Evolutionary conservation across 192 early-diverging fungal species (phyloP), one percentile per base, ranked within the genome.

Genomic region (Chytriomyces confervae): DNA sequence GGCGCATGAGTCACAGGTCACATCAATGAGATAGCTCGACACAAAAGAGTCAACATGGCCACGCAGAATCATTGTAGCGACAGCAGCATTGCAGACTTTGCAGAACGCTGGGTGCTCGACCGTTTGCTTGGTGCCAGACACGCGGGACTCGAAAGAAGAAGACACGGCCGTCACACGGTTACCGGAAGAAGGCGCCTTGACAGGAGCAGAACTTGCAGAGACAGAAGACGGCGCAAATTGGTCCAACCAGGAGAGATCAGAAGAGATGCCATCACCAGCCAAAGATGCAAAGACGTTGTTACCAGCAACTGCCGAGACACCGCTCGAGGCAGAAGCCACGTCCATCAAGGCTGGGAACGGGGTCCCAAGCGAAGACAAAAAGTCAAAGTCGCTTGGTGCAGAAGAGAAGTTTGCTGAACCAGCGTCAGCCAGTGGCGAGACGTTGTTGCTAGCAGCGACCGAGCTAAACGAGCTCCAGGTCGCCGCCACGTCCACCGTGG

Each of bases 61-160:
- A 11, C 76, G 76, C 6, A 77, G 67, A 68, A 77, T 43, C 76
- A 77, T 77, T 49, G 76, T 77, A 13, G 76, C 76, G 9, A 77
- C 29, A 46, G 76, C 46, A 1, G 45, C 45, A 5, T 57, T 50
- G 51, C 76, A 77, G 3, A 27, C n/a, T 20, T 60, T 53, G 66
- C 76, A 77, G 20, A 57, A 13, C 4, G 27, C 20, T 27, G 76
- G 76, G 29, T 77, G 49, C 68, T 77, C 76, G 9, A 77, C 49
- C 3, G 67, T 66, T 46, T 57, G 67, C 24, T 70, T 69, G 66
- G 2, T 63, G 20, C 76, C 76, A n/a, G 48, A 24, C 11, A 70
- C 60, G 4, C 44, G n/a, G 43, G 24, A 68, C 7, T 20, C 6
- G 76, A 62, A 68, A 47, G 70, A 66, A 43, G 76, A 69, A 23